These are phyloP conservation scores for Emergomyces orientalis DNA, from an alignment of 2,329 filamentous ascomycete genomes.

Conservation along the genomic window DNA sequence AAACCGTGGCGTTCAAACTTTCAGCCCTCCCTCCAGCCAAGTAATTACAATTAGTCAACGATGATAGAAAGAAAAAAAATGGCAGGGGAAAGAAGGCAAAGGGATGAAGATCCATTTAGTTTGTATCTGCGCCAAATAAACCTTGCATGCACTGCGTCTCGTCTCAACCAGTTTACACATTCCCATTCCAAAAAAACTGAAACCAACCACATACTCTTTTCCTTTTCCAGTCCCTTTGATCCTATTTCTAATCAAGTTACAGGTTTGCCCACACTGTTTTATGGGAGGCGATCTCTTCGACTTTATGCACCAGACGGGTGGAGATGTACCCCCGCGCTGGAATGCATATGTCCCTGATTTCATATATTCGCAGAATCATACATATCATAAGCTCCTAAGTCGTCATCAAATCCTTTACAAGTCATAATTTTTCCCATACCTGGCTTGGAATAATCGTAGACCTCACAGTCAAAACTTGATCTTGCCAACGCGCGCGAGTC, in stretches of 20 bases:
- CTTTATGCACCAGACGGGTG: background rate
- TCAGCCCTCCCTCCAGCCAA: background rate
- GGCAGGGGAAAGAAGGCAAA: background rate
- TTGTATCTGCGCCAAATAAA: background rate
- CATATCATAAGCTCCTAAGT: background rate
- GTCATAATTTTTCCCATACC: background rate
- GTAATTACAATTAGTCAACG: too few species aligned
- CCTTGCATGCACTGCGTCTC: background rate
- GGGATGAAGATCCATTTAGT: background rate
- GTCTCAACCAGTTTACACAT: background rate
- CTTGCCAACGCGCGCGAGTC: background rate
- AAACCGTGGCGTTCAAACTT: background rate
- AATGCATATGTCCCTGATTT: background rate
- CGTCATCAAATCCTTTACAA: too few species aligned
- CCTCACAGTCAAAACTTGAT: background rate
- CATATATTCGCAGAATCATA: background rate
- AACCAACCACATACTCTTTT: background rate
- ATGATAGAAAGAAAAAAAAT: background rate
- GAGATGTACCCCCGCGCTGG: background rate
- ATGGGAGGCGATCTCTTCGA: background rate
- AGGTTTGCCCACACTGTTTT: background rate
- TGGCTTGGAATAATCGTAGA: background rate
- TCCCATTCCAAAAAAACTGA: background rate
- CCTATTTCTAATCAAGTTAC: background rate
- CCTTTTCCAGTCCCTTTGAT: background rate